Conservation (phyloP, 164 flowering plant genomes). For the Euptelea pleiosperma region DNA sequence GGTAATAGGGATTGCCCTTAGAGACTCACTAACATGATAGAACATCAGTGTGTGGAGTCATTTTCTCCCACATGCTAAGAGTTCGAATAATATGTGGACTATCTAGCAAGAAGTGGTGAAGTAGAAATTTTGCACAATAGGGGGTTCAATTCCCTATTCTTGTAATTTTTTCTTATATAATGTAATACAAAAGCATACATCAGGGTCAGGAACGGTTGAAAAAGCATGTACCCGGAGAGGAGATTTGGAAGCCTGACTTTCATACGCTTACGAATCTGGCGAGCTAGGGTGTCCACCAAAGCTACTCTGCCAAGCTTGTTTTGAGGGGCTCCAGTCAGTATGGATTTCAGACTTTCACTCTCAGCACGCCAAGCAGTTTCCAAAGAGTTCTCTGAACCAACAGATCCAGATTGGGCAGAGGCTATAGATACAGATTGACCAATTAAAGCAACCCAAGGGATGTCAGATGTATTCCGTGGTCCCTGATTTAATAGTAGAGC, state of each 20-base stretch:
- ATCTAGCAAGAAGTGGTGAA: too few relatives aligned
- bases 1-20: too few relatives aligned
- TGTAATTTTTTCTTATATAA: neutral
- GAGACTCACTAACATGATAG: too few relatives aligned
- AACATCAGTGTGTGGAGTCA: too few relatives aligned
- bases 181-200: too few relatives aligned
- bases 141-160: too few relatives aligned
- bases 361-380: conserved; percentile 99
- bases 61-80: too few relatives aligned
- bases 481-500: conserved; percentile 89
- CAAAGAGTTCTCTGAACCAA: conserved; percentile 79
- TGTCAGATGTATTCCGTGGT: conserved; percentile 85
- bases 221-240: conserved; percentile 73
- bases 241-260: conserved; percentile 92
- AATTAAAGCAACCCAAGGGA: conserved; percentile 95
- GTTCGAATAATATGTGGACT: too few relatives aligned
- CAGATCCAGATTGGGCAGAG: conserved; percentile 82
- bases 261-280: conserved; percentile 92
- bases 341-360: conserved; percentile 89
- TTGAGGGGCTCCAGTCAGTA: conserved; percentile 89
- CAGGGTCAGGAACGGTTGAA: neutral
- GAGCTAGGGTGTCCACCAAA: conserved; percentile 82
- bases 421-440: conserved; percentile 98
- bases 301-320: conserved; percentile 92
- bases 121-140: too few relatives aligned